Conservation (phyloP, 805 yeast species). For the Zygosaccharomyces bisporus region DNA sequence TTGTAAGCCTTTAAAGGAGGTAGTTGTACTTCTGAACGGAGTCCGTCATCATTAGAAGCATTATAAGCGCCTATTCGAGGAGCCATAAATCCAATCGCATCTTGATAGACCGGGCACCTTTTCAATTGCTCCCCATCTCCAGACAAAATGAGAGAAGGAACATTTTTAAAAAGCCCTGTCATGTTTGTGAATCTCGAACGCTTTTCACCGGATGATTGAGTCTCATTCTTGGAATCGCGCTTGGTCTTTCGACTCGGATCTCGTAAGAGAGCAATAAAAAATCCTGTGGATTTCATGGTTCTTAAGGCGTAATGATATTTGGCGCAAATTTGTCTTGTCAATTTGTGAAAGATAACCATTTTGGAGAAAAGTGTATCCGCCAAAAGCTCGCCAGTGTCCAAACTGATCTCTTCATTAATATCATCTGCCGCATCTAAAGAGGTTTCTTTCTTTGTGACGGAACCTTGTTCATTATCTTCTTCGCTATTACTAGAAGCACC, state of each 20-base stretch:
- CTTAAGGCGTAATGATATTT: conserved; percentile 68
- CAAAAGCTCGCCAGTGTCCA: conserved; percentile 38
- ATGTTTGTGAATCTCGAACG: conserved; percentile 30
- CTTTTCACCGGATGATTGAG: conserved; percentile 14
- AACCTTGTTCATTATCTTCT: conserved; percentile 23
- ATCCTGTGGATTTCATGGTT: conserved; percentile 53
- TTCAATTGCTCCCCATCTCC: conserved; percentile 34
- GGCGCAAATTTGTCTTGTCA: conserved; percentile 47
- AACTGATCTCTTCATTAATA: conserved; percentile 35
- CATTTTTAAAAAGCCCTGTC: conserved; percentile 32
- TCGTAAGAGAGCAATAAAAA: conserved; percentile 39
- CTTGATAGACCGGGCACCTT: conserved; percentile 39
- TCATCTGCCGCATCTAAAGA: conserved; percentile 27
- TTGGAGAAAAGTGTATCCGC: conserved; percentile 39
- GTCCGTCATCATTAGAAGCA: conserved; percentile 3
- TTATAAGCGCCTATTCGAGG: conserved; percentile 16
- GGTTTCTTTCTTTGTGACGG: conserved; percentile 22
- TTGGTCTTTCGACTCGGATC: conserved; percentile 28
- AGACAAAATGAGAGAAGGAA: conserved; percentile 33
- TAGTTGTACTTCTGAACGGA: conserved; percentile 24
- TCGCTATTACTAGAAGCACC: conserved; percentile 28
- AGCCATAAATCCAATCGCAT: conserved; percentile 33
- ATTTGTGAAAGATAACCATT: conserved; percentile 41
- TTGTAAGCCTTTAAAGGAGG: conserved; percentile 35
- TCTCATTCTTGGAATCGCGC: conserved; percentile 10